These are phyloP conservation scores for Fusarium begoniae DNA, from an alignment of 2,329 filamentous ascomycete species.

Conservation along the genomic window DNA sequence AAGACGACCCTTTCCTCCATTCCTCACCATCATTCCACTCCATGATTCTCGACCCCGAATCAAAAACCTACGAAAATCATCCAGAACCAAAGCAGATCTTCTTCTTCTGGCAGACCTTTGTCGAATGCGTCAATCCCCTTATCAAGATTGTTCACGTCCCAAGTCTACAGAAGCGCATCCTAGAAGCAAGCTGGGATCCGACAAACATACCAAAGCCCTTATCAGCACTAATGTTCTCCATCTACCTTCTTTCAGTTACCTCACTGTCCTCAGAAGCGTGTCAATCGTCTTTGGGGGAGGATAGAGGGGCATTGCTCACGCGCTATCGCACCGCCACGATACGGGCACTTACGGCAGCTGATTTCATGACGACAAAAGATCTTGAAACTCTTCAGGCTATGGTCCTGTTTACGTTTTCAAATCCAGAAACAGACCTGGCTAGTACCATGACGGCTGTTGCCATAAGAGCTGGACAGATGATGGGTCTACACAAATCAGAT, in stretches of 20 bases:
- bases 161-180: constrained; percentile 43
- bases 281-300: constrained; percentile 18
- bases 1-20: constrained; percentile 34
- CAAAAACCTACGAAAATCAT: constrained; percentile 23
- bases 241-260: constrained; percentile 42
- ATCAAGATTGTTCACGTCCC: constrained; percentile 47
- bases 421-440: constrained; percentile 43
- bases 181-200: constrained; percentile 44
- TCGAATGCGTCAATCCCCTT: constrained; percentile 46
- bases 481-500: constrained; percentile 34
- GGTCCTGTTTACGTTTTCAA: constrained; percentile 42
- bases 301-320: constrained; percentile 15
- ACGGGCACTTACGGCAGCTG: constrained; percentile 38
- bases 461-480: constrained; percentile 38
- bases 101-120: constrained; percentile 46
- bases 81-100: constrained; percentile 46
- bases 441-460: constrained; percentile 37
- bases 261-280: constrained; percentile 34
- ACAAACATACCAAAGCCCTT: constrained; percentile 24
- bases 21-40: constrained; percentile 12
- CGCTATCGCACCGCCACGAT: constrained; percentile 39
- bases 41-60: neutral
- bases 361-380: constrained; percentile 41
- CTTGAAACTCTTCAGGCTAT: constrained; percentile 46
- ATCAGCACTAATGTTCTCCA: constrained; percentile 40